Conservation (phyloP, 2,329 filamentous ascomycete species). For the Seiridium unicorne region DNA sequence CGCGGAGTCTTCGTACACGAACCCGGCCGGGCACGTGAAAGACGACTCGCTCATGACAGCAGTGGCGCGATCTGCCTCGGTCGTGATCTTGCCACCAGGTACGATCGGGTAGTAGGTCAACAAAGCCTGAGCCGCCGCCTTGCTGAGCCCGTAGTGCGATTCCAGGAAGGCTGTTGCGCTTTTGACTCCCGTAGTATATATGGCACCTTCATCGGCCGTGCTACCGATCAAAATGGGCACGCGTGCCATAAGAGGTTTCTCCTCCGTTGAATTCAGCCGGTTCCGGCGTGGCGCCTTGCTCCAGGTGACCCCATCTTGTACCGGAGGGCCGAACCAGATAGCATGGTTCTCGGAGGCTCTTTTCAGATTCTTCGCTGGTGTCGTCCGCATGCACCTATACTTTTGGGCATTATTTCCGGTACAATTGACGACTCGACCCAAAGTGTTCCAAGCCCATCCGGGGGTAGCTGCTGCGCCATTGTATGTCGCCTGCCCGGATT, state of each 20-base stretch:
- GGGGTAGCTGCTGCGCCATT: neutral
- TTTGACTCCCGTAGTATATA: neutral
- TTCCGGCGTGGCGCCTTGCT: neutral
- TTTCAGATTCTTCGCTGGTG: neutral
- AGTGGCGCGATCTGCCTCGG: neutral
- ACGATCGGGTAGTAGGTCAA: slow-evolving; percentile 2
- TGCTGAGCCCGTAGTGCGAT: neutral
- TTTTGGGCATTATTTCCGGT: neutral
- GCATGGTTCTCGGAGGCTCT: neutral
- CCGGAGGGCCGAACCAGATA: slow-evolving; percentile 1
- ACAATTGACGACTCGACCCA: neutral
- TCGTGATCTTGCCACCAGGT: neutral
- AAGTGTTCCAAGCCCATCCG: neutral
- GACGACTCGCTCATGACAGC: slow-evolving; percentile 15
- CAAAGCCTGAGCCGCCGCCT: neutral
- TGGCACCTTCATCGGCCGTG: neutral
- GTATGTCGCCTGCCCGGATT: neutral
- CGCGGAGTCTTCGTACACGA: slow-evolving; percentile 24
- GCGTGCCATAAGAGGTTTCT: neutral
- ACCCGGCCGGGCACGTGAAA: slow-evolving; percentile 16
- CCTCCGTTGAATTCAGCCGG: neutral
- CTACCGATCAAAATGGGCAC: slow-evolving; percentile 1
- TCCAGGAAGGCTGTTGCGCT: slow-evolving; percentile 1
- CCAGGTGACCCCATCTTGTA: slow-evolving; percentile 4
- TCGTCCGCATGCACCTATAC: neutral